A percentile compares a stretch with the other conserved stretches of the same genome.
These are phyloP conservation scores for Epichloe festucae DNA, from an alignment of 2,329 filamentous ascomycete genomes.

Conservation along the genomic window DNA sequence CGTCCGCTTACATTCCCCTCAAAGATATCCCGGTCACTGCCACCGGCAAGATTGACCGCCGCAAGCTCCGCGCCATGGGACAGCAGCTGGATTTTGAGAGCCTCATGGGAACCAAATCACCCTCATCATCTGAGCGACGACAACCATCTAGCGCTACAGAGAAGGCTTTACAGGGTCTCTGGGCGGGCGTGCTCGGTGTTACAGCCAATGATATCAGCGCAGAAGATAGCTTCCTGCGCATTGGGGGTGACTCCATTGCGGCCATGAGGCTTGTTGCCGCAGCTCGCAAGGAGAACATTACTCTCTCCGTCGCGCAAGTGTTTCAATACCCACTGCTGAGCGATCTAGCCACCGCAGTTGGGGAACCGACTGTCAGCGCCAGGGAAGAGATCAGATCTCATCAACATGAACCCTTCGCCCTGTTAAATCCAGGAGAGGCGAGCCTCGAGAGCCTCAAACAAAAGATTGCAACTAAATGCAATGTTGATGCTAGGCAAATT, in stretches of 20 bases:
- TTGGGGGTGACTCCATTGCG: conserved; percentile 34
- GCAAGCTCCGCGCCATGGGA: conserved; percentile 2
- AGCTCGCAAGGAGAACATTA: conserved; percentile 22
- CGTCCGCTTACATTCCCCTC: conserved; percentile 2
- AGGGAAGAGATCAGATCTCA: background rate
- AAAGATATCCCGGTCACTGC: background rate
- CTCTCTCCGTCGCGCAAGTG: conserved; percentile 28
- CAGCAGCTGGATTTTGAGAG: background rate
- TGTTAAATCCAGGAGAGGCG: background rate
- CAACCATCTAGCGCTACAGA: background rate
- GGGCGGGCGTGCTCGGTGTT: conserved; percentile 6
- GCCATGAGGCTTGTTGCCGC: conserved; percentile 28
- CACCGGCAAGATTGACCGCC: conserved; percentile 4
- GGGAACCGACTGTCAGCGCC: background rate
- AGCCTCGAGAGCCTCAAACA: background rate
- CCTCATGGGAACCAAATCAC: background rate
- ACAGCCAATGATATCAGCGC: conserved; percentile 16
- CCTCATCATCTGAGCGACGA: background rate
- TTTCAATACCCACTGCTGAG: conserved; percentile 16
- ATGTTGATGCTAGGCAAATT: conserved; percentile 11
- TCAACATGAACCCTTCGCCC: conserved; percentile 1
- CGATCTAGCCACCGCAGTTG: background rate
- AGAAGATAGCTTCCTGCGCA: conserved; percentile 32
- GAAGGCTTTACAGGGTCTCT: conserved; percentile 1
- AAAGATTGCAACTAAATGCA: background rate